Evolutionary conservation across 2,329 filamentous ascomycete species (phyloP), one percentile per base, ranked within the genome.

Genomic region (Raffaelea ambrosiae): DNA sequence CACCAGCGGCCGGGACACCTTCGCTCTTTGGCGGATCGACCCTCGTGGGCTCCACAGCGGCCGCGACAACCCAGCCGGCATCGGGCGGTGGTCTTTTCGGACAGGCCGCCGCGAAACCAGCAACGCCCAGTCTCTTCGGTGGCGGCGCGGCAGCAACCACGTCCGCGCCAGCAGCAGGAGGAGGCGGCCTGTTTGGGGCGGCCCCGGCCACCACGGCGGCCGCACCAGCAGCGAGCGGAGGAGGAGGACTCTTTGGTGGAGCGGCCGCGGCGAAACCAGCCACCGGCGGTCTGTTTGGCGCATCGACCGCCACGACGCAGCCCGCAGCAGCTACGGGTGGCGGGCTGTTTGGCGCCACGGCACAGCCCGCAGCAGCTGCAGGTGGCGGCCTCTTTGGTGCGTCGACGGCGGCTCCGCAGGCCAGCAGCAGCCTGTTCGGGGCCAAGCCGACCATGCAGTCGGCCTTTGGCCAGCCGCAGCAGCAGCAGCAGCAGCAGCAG

Each of bases 201-300:
- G 39, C 42, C 19, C 41, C 31, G 22, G 22, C 46, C 5, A 19
- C 8, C 18, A 16, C 13, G 3, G 26, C 41, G 8, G 21, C 21
- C 5, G 11, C 23, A 10, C 8, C 44, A 16, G 14, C 41, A 21
- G 26, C 8, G 5, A n/a, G 44, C 20, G 31, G 43, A 7, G 13
- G 19, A 14, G 45, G 22, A 20, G n/a, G 41, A n/a, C 26, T 38
- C 4, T 45, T 42, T 26, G 40, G 40, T 19, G 19, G 18, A n/a
- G 16, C 19, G 20, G 20, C 10, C 39, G 39, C 39, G 23, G 16
- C 40, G 3, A 3, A n/a, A 8, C 50, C 52, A 19, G 35, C 35
- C 8, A 38, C 40, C 8, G 57, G 61, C 4, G 55, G 58, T 29
- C 45, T 66, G n/a, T 68, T 68, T 48, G 64, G 62, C 16, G 55